A percentile compares a stretch with the other conserved stretches of the same genome.
phyloP scores from a whole-genome alignment of 2,329 filamentous ascomycete genomes.

The Cladosporium oxysporum region DNA sequence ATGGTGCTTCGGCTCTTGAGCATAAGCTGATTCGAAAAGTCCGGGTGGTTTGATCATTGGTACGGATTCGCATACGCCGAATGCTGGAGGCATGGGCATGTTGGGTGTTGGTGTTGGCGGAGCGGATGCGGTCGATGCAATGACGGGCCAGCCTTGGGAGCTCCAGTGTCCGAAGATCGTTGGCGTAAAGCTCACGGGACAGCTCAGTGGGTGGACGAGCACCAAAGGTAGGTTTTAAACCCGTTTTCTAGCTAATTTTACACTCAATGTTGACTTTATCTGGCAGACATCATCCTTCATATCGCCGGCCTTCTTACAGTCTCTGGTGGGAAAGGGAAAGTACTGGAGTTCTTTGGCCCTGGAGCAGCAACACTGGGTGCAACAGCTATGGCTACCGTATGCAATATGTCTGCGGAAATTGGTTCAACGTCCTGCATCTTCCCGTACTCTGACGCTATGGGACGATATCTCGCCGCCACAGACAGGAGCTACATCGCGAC shows the following conservation, averaged over 20 bases:
- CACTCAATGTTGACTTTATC: not conserved
- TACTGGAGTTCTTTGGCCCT: slow-evolving; percentile 70
- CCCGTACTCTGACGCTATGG: slow-evolving; percentile 95
- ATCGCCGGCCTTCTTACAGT: slow-evolving; percentile 95
- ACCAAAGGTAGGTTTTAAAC: slow-evolving; percentile 71
- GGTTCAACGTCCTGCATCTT: slow-evolving; percentile 87
- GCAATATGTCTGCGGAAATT: slow-evolving; percentile 60
- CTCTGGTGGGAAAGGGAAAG: slow-evolving; percentile 93
- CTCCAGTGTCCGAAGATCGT: slow-evolving; percentile 96
- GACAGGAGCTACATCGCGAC: slow-evolving; percentile 61
- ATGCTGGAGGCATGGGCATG: slow-evolving; percentile 94
- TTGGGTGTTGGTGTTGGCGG: slow-evolving; percentile 91
- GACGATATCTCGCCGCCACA: slow-evolving; percentile 82
- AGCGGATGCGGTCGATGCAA: slow-evolving; percentile 97
- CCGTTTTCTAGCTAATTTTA: not conserved
- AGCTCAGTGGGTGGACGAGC: slow-evolving; percentile 85
- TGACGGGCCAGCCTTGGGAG: slow-evolving; percentile 96
- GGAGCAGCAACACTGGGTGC: slow-evolving; percentile 4
- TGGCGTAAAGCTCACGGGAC: slow-evolving; percentile 89
- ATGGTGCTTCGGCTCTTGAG: no score
- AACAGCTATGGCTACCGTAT: slow-evolving; percentile 86
- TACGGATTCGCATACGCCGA: slow-evolving; percentile 96
- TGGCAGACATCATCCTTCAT: slow-evolving; percentile 88
- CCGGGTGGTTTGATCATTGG: slow-evolving; percentile 96
- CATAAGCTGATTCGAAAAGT: slow-evolving; percentile 36